These are phyloP conservation scores for Penicillium steckii DNA, from an alignment of 495 filamentous ascomycete genomes.

Conservation along the genomic window DNA sequence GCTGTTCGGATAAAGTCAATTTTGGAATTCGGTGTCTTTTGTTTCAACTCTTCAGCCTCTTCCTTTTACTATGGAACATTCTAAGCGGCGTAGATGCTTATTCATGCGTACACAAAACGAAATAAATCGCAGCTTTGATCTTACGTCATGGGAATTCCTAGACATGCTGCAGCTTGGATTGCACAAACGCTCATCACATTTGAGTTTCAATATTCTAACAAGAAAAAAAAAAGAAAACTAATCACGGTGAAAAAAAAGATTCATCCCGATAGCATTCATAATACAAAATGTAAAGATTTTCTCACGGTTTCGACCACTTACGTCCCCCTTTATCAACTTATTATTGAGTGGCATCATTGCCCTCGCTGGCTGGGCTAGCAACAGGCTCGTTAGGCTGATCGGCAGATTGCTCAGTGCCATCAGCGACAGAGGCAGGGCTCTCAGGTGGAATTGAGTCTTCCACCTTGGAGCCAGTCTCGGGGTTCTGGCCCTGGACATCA, in stretches of 20 bases:
- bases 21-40: slow-evolving; percentile 32
- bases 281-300: slow-evolving; percentile 23
- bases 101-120: background rate
- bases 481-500: slow-evolving; percentile 72
- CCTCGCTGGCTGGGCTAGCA: slow-evolving; percentile 74
- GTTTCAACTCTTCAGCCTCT: background rate
- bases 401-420: slow-evolving; percentile 60
- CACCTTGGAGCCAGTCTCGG: slow-evolving; percentile 53
- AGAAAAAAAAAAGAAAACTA: slow-evolving; percentile 2
- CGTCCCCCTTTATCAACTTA: slow-evolving; percentile 3
- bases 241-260: slow-evolving; percentile 17
- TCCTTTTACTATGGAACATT: no score
- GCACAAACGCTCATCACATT: background rate
- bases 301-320: background rate
- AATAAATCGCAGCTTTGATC: no score
- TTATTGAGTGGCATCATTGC: slow-evolving; percentile 61
- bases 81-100: no score
- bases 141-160: background rate
- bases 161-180: background rate
- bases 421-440: slow-evolving; percentile 49
- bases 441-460: slow-evolving; percentile 41
- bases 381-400: slow-evolving; percentile 52
- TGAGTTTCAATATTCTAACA: slow-evolving; percentile 1
- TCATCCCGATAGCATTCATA: slow-evolving; percentile 21
- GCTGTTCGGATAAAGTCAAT: slow-evolving; percentile 32